Evolutionary conservation across 345 rosid genomes (phyloP), one percentile per base, ranked within the genome.

Genomic region (Bruguiera gymnorhiza): DNA sequence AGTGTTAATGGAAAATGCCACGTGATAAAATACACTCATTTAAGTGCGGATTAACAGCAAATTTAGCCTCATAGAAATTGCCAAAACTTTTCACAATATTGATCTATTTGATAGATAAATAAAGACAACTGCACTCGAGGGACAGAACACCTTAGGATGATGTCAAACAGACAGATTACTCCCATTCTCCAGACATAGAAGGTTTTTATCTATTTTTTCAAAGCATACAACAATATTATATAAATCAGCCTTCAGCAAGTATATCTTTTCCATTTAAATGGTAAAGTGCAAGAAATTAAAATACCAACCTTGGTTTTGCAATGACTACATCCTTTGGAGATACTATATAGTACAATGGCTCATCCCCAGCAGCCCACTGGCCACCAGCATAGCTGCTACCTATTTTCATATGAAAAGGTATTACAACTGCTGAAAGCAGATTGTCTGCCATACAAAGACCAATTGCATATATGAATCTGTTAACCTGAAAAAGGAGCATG

Each of bases 321-420:
- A 96, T 90, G 74, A 96, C 95, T 58, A 96, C 97, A 80, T 96
- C 99, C 83, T 96, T 96, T 30, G 94, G 99, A 16, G 99, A 96
- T 56, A 96, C 98, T 66, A 96, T 66, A 80, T 96, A 92, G 82
- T 90, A 96, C 66, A 86, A 62, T 30, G 99, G 97, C 79, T 96
- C 99, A 82, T 96, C 98, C 66, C 98, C 98, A 81, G 98, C 94
- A 65, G 96, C 95, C 99, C 99, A 96, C 82, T 90, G 99, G 64
- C 99, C 98, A 73, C 98, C 97, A 76, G 91, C 97, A 75, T 96
- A 89, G 74, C 99, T 96, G 78, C 98, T 92, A 77, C 99, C 99
- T 96, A 83, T 43, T 80, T 63, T 71, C 74, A 70, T 70, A 70
- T 56, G 73, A 70, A 43, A 50, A 53, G 36, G 64, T 36, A 55